Evolutionary conservation across 1,284 basidiomycete genomes (phyloP).

Genomic region (Cutaneotrichosporon arboriforme): DNA sequence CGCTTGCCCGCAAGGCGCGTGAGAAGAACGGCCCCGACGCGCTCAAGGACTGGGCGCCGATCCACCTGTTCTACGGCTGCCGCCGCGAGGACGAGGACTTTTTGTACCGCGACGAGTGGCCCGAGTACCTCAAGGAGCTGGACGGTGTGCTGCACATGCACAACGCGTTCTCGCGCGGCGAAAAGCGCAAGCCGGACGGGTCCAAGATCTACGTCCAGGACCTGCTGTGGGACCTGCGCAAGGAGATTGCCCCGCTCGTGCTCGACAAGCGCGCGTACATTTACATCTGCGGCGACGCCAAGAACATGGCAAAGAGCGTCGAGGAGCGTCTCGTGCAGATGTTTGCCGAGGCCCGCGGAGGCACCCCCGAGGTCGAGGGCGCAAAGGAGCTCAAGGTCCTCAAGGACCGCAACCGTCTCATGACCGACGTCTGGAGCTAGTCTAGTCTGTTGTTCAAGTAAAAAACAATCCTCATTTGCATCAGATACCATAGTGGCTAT

Average conservation of each 20-base stretch:
- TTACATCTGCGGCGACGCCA: constrained; percentile 94
- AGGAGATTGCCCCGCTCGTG: constrained; percentile 78
- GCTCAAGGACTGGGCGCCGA: constrained; percentile 88
- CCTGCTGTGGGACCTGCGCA: constrained; percentile 77
- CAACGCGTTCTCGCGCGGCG: constrained; percentile 81
- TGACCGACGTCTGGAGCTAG: constrained; percentile 45
- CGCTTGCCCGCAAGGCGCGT: constrained; percentile 82
- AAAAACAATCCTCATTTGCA: not conserved
- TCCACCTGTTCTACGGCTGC: constrained; percentile 95
- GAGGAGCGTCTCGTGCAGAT: constrained; percentile 80
- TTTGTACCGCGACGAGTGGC: constrained; percentile 93
- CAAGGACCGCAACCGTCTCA: constrained; percentile 65
- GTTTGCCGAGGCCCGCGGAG: constrained; percentile 89
- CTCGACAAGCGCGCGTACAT: constrained; percentile 89
- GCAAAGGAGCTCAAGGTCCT: constrained; percentile 83
- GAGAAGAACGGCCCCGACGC: constrained; percentile 87
- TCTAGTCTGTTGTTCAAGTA: not conserved
- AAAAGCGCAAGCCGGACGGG: constrained; percentile 72
- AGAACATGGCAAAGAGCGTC: constrained; percentile 90
- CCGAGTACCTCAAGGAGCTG: constrained; percentile 75
- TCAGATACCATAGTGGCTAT: not conserved
- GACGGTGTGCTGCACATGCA: constrained; percentile 86
- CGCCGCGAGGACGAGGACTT: constrained; percentile 81
- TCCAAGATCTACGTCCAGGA: constrained; percentile 96
- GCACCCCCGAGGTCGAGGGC: constrained; percentile 75